Conservation (phyloP, 176 grass and related monocot species). For the Zea luxurians region DNA sequence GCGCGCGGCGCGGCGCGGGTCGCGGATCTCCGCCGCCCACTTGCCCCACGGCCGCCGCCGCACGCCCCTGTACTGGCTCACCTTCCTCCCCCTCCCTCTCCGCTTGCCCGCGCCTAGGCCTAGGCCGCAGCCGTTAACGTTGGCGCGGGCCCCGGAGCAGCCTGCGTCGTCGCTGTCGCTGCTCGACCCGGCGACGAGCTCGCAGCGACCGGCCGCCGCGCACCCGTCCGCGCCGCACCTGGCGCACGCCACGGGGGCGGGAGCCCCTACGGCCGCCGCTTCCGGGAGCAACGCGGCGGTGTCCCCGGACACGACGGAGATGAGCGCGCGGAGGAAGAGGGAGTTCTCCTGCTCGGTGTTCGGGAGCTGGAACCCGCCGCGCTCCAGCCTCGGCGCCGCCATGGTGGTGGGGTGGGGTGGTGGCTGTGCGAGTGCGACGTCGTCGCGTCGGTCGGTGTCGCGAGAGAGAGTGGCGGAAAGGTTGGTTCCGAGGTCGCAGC, state of each 20-base stretch:
- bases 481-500: not conserved
- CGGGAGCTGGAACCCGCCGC: conserved; percentile 54
- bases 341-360: conserved; percentile 73
- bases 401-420: conserved; percentile 39
- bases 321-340: conserved; percentile 70
- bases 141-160: not conserved
- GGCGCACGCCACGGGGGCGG: conserved; percentile 17
- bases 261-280: not conserved
- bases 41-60: conserved; percentile 74
- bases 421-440: not conserved
- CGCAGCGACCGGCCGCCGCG: conserved; percentile 54
- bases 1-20: conserved; percentile 66
- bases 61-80: conserved; percentile 66
- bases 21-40: conserved; percentile 88
- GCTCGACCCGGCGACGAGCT: conserved; percentile 30
- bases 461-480: not conserved
- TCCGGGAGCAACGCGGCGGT: not conserved
- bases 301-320: conserved; percentile 64
- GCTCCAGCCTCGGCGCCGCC: conserved; percentile 56
- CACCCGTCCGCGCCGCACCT: conserved; percentile 55
- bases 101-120: conserved; percentile 37
- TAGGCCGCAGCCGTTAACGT: not conserved
- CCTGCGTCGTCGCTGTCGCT: conserved; percentile 31
- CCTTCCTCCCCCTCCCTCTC: conserved; percentile 6
- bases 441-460: conserved; percentile 18